Evolutionary conservation across 2,329 filamentous ascomycete species (phyloP), one percentile per base, ranked within the genome.

Genomic region (Cucurbitaria berberidis): DNA sequence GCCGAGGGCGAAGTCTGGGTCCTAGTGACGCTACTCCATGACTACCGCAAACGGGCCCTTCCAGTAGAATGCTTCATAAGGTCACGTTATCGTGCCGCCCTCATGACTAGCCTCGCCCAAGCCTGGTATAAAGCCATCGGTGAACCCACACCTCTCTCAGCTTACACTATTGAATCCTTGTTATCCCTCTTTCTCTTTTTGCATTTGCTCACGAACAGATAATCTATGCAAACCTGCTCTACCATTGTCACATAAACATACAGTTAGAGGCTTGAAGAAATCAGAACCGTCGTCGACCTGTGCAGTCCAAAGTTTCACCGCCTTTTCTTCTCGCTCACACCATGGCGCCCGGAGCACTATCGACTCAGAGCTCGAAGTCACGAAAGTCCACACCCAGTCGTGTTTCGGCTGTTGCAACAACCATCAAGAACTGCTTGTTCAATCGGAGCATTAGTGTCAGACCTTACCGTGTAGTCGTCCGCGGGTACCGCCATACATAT

Each of bases 61-160:
- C 45, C 48, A 49, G 48, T 35, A 47, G 32, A 27, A 49, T 34
- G 45, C 42, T 47, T 58, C 49, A 51, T 42, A 16, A 45, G 48
- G 45, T 55, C 52, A 51, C 45, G 36, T 18, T 48, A 34, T 22
- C 48, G 45, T 35, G 22, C 29, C 29, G 40, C 34, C 27, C 41
- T 50, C 35, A 44, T 53, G 48, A 51, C 46, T 54, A 57, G 51
- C 27, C 41, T 45, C 9, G 47, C 40, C 36, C 36, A 39, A 22
- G 36, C 24, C 36, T 30, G 30, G 34, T 60, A 60, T 60, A 60
- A 60, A 60, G 48, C 24, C 38, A 41, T 27, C 34, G 18, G 21
- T 39, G 36, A 22, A 39, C 21, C 36, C 36, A 26, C 36, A 22
- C 36, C 18, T 24, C 15, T 39, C 19, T n/a, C 21, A 39, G 21